Base-by-base conservation (phyloP, 2,329 filamentous ascomycete genomes). In the Metarhizium rileyi region DNA sequence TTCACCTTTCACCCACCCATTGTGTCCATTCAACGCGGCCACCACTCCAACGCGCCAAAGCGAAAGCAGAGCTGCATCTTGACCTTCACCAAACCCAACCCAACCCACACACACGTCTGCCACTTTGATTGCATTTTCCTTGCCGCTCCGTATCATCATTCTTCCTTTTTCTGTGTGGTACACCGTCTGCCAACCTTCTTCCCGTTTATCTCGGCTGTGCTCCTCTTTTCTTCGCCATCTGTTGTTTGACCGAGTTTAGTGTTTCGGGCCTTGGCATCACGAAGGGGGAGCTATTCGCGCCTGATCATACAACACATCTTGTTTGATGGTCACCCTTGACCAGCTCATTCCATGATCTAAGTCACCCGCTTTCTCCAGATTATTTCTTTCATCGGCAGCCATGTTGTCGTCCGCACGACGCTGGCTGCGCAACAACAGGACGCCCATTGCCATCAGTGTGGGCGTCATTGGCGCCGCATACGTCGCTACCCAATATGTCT, bases 351-450 rank as follows among this genome's bases (percentile, higher is more conserved):
- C 46, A 47, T 48, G 45, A 45, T 41, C 33, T 41, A 16, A 27
- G n/a, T 44, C 25, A 47, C 20, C 27, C 16, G 4, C 16, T n/a
- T 27, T 33, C 10, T 30, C 16, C 22, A 5, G 26, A 46, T 12
- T 22, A 9, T 3, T 14, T 5, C 23, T 22, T 30, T 23, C 23
- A 7, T 26, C 28, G 25, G 22, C 25, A 25, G 42, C 14, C 65
- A 84, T 84, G 81, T 72, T 84, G 61, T 72, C 75, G 55, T 83
- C 88, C 59, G 87, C 87, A 61, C 86, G 87, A 73, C 85, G 83
- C 74, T 98, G 93, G 90, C 76, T 97, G 66, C 83, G 83, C 70
- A 88, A 89, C 70, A 95, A 98, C 73, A 83, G 89, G 67, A 93
- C 86, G 62, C 87, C 86, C 62, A 80, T 98, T 65, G 87, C 90